Evolutionary conservation across 768 basidiomycete genomes (phyloP), one percentile per base, ranked within the genome.

Genomic region (Rubroboletus pulcherrimus): DNA sequence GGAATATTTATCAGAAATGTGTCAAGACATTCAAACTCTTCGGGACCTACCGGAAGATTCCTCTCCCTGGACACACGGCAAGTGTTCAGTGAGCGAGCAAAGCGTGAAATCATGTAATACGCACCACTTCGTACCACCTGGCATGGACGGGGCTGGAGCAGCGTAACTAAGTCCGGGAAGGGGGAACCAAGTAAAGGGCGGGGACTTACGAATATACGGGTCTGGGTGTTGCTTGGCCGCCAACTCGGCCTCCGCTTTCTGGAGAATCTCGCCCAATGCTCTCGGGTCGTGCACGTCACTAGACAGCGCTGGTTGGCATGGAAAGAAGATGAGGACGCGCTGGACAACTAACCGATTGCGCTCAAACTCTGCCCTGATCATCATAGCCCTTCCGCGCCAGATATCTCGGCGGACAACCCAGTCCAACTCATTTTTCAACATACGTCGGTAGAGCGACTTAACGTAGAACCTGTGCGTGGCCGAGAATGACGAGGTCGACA

Each of bases 91-190:
- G 55, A 49, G 31, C 17, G 15, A 47, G 31, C 29, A 19, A 10
- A 19, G n/a, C 5, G 0, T 15, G 30, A 47, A 44, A 21, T 8
- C 7, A 56, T 21, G 19, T 40, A 31, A 51, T 15, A 81, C 87
- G 63, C 66, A 95, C 94, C 94, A 98, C 75, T 96, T 97, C n/a
- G 93, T 93, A 55, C 95, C 95, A 55, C 89, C 93, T 45, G 93
- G 92, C 70, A 85, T 89, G 39, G 81, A 66, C 45, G 94, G 81
- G 55, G 87, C 95, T 98, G 58, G 39, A 60, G 21, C 1, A 46
- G 21, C 41, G 48, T 19, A 9, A 43, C 37, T 56, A 38, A 58
- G 53, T 49, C 40, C 46, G 24, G 39, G 33, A 33, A 49, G 49
- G 45, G 11, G 53, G 38, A 29, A 50, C 39, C 24, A 14, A 38